Evolutionary conservation across 2,329 filamentous ascomycete genomes (phyloP).

Genomic region (Pestalotiopsis sp.): DNA sequence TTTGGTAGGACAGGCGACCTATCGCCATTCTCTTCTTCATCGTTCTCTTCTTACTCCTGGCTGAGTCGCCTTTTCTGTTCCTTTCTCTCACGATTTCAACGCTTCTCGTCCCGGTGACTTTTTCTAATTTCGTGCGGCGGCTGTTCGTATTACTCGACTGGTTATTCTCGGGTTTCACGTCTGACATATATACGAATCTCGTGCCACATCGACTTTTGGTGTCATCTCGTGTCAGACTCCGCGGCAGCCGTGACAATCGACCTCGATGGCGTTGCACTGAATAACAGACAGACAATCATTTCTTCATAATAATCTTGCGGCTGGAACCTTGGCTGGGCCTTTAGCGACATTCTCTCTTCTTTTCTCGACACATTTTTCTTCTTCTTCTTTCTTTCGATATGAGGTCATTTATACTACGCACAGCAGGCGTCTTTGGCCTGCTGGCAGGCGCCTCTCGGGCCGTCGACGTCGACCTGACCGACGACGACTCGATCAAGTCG

Average conservation of each 20-base stretch:
- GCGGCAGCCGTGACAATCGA: neutral
- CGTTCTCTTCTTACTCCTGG: conserved; percentile 26
- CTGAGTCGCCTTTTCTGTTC: conserved; percentile 26
- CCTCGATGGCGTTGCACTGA: conserved; percentile 1
- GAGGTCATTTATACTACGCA: conserved; percentile 19
- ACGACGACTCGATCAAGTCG: conserved; percentile 47
- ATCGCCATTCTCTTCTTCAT: conserved; percentile 7
- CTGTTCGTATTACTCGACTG: neutral
- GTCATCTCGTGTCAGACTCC: neutral
- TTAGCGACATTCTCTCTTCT: neutral
- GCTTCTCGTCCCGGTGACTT: conserved; percentile 23
- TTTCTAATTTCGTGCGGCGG: conserved; percentile 11
- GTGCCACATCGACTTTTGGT: neutral
- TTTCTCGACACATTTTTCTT: neutral
- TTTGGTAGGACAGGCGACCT: conserved; percentile 21
- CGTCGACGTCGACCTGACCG: conserved; percentile 32
- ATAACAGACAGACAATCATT: neutral
- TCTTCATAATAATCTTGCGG: neutral
- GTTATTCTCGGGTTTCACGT: neutral
- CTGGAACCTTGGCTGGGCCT: neutral
- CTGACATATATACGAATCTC: conserved; percentile 1
- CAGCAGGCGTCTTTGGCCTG: conserved; percentile 27
- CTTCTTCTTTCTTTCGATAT: conserved; percentile 18
- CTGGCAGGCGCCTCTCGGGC: conserved; percentile 26
- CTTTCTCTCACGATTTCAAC: neutral